A percentile compares a stretch with the other conserved stretches of the same genome.
These are phyloP conservation scores for Candida neerlandica DNA, from an alignment of 1,139 yeast species.

Conservation along the genomic window DNA sequence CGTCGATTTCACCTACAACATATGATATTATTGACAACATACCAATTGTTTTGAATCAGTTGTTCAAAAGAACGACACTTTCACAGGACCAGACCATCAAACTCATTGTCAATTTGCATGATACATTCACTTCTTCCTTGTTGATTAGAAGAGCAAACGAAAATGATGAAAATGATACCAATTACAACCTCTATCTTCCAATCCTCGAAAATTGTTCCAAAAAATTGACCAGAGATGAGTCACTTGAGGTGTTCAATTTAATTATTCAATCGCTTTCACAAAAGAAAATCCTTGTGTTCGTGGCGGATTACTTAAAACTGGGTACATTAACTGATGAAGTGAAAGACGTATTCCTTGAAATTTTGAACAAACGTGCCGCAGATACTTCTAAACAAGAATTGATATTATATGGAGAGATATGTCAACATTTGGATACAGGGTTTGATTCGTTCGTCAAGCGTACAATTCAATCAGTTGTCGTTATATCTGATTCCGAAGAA, in stretches of 20 bases:
- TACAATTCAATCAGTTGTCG: conserved; percentile 38
- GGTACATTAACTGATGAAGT: conserved; percentile 15
- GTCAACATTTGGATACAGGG: conserved; percentile 23
- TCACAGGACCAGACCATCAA: conserved; percentile 19
- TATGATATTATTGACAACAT: conserved; percentile 35
- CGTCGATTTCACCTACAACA: conserved; percentile 28
- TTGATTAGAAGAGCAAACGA: conserved; percentile 14
- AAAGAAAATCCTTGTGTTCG: conserved; percentile 23
- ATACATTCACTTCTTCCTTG: conserved; percentile 30
- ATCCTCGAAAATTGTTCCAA: conserved; percentile 16
- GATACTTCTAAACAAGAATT: conserved; percentile 25
- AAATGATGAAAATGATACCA: conserved; percentile 4
- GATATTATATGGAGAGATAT: conserved; percentile 27
- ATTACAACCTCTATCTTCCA: conserved; percentile 15
- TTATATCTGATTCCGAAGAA: conserved; percentile 28
- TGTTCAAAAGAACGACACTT: conserved; percentile 22
- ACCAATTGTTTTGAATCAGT: conserved; percentile 26
- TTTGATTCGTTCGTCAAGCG: conserved; percentile 34
- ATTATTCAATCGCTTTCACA: conserved; percentile 27
- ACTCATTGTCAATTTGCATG: conserved; percentile 25
- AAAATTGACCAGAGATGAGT: conserved; percentile 20
- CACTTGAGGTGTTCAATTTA: conserved; percentile 24
- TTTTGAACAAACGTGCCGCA: conserved; percentile 21
- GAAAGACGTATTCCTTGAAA: conserved; percentile 19
- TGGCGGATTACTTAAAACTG: conserved; percentile 21